Evolutionary conservation across 1,139 yeast species (phyloP).

Genomic region (Hemisphaericaspora xylofermentans): DNA sequence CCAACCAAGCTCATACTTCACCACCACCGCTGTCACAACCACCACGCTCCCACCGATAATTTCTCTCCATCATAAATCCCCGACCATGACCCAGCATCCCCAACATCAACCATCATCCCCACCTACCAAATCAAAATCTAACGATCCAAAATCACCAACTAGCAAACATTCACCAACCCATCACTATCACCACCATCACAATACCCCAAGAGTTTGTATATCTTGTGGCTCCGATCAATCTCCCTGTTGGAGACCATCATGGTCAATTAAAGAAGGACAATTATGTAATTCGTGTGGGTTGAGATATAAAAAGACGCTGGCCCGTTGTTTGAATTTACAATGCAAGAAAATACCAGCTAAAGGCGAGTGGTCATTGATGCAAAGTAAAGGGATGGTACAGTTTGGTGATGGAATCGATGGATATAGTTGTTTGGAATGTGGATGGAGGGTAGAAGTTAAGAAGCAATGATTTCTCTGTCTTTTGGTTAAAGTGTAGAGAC

Average conservation of each 20-base stretch:
- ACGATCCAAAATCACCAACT: slow-evolving; percentile 33
- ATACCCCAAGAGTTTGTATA: slow-evolving; percentile 62
- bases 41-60: slow-evolving; percentile 17
- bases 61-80: slow-evolving; percentile 11
- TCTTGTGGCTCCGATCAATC: slow-evolving; percentile 91
- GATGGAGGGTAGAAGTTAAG: slow-evolving; percentile 45
- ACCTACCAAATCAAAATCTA: slow-evolving; percentile 27
- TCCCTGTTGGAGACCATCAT: slow-evolving; percentile 98
- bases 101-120: slow-evolving; percentile 24
- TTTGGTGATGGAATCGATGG: slow-evolving; percentile 48
- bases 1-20: slow-evolving; percentile 11
- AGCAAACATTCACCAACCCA: slow-evolving; percentile 10
- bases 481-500: neutral
- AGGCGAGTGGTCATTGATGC: slow-evolving; percentile 93
- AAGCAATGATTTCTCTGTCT: slow-evolving; percentile 6
- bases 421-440: slow-evolving; percentile 71
- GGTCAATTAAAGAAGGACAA: slow-evolving; percentile 88
- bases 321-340: slow-evolving; percentile 71
- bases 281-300: slow-evolving; percentile 95
- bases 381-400: slow-evolving; percentile 53
- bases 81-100: slow-evolving; percentile 7
- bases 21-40: slow-evolving; percentile 11
- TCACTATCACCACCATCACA: slow-evolving; percentile 17
- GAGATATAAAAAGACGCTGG: slow-evolving; percentile 90
- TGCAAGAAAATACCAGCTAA: slow-evolving; percentile 94